Evolutionary conservation across 2,329 filamentous ascomycete genomes (phyloP).

Genomic region (Graphium sp.): DNA sequence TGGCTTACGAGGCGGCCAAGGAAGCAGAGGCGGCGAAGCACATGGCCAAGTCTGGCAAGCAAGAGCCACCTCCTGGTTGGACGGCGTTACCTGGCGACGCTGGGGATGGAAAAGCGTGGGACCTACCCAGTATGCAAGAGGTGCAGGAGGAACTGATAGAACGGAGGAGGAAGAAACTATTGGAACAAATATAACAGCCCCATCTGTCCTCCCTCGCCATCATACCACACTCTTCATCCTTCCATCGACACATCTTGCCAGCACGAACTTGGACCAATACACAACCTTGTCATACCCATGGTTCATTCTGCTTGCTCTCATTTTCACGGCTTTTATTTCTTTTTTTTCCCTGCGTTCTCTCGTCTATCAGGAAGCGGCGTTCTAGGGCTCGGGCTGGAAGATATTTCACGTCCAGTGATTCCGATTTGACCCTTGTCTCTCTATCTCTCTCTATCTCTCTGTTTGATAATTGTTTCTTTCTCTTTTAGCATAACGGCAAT

Average conservation of each 20-base stretch:
- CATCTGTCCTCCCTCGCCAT: neutral
- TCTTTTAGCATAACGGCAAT: neutral
- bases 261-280: too few species aligned
- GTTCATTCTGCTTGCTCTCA: neutral
- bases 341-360: slow-evolving; percentile 1
- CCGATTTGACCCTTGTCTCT: neutral
- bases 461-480: neutral
- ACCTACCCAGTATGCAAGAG: slow-evolving; percentile 70
- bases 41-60: slow-evolving; percentile 39
- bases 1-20: slow-evolving; percentile 68
- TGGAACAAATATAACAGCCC: slow-evolving; percentile 53
- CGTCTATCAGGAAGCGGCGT: too few species aligned
- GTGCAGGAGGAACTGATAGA: slow-evolving; percentile 92
- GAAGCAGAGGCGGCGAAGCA: slow-evolving; percentile 66
- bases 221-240: neutral
- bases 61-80: slow-evolving; percentile 53
- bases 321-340: slow-evolving; percentile 1
- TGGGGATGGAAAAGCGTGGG: slow-evolving; percentile 71
- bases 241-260: neutral
- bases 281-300: too few species aligned
- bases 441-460: slow-evolving; percentile 1
- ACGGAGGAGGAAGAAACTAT: slow-evolving; percentile 60
- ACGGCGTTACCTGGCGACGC: slow-evolving; percentile 72
- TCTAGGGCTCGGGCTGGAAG: too few species aligned
- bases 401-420: neutral